phyloP scores from a whole-genome alignment of 176 grass and related monocot species.

The Musa schizocarpa region DNA sequence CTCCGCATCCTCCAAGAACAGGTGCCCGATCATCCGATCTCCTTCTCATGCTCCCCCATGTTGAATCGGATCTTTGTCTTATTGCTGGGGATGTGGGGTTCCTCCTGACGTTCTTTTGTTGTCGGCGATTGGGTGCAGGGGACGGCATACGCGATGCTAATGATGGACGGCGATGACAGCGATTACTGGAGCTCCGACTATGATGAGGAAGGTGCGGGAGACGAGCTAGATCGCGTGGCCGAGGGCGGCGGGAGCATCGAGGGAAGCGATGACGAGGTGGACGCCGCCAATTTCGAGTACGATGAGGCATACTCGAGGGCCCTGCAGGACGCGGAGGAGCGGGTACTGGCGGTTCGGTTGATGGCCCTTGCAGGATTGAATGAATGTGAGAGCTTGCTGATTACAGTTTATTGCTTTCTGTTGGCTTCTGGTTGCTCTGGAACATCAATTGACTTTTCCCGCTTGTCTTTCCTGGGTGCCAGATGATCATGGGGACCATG shows the following conservation, averaged over 20 bases:
- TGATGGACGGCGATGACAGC: conserved; percentile 55
- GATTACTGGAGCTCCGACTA: conserved; percentile 71
- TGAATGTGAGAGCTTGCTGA: conserved; percentile 50
- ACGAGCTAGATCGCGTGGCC: conserved; percentile 9
- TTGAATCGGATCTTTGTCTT: not conserved
- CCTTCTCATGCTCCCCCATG: not conserved
- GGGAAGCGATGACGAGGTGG: conserved; percentile 62
- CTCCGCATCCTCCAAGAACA: conserved; percentile 91
- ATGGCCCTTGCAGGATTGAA: conserved; percentile 80
- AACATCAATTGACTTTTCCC: conserved; percentile 14
- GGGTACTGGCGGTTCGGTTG: conserved; percentile 58
- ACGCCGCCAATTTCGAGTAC: conserved; percentile 58
- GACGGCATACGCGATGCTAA: conserved; percentile 92
- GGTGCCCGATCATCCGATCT: conserved; percentile 28
- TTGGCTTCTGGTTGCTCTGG: not conserved
- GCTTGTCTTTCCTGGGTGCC: conserved; percentile 41
- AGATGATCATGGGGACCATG: conserved; percentile 61
- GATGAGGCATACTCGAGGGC: conserved; percentile 78
- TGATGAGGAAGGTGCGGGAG: conserved; percentile 33
- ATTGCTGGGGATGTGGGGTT: not conserved
- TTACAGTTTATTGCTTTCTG: not conserved
- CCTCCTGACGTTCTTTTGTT: conserved; percentile 9
- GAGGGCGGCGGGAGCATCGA: conserved; percentile 29
- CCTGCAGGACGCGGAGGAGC: conserved; percentile 82
- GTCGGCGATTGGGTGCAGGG: conserved; percentile 40